Evolutionary conservation across 1,284 basidiomycete genomes (phyloP), one percentile per base, ranked within the genome.

Genomic region (Leccinum subfulvum): DNA sequence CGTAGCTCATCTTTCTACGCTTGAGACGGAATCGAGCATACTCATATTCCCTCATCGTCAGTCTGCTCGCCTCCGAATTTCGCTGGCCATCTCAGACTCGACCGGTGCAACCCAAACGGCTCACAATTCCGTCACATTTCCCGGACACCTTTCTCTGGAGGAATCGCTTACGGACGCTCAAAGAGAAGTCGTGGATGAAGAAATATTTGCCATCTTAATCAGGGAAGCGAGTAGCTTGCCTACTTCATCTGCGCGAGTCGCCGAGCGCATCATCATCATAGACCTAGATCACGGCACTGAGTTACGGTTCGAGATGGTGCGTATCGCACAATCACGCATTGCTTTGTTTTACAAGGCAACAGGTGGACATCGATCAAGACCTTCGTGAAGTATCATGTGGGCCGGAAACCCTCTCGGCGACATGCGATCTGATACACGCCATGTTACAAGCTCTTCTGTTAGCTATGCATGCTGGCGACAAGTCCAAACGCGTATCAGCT

Each of bases 151-250:
- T 1, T 76, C 79, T 4, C 71, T 89, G 13, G 82, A 90, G 44
- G 78, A 73, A 1, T 77, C 81, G 16, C 77, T 93, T 33, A 78
- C 75, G 62, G 76, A 75, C 18, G 87, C 87, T 0, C 90, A 92
- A 70, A 81, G 80, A 61, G 91, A 92, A 71, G 78, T 87, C 7
- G 82, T 92, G 4, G 89, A 93, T 63, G 88, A 89, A 70, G 91
- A 93, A 70, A 87, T 92, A 53, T 93, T 92, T 66, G 78, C 85
- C 6, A 70, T 84, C 26, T 78, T 93, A 28, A 89, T 91, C 37
- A 81, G 79, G 69, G 91, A 92, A 75, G 88, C 90, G 14, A 84
- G 87, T 62, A 83, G 75, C 62, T 78, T 92, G 9, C 87, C 89
- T 11, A 90, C 88, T 1, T 87, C 88, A 4, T 86, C 88, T 47